phyloP scores from a whole-genome alignment of 169 alveolate genomes.

The Plasmodium coatneyi region DNA sequence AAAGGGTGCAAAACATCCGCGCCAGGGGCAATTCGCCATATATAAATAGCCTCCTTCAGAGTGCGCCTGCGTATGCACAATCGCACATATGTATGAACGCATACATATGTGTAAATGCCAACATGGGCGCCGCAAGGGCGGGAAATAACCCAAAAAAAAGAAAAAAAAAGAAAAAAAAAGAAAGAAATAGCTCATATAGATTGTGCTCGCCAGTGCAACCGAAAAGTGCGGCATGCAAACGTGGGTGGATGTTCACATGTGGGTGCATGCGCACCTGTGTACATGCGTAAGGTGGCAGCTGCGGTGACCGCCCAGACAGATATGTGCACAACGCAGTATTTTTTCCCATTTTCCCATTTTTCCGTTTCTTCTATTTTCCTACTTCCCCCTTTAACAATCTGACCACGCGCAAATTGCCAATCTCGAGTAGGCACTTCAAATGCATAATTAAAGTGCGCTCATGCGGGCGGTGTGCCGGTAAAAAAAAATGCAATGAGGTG shows the following conservation, averaged over 20 bases:
- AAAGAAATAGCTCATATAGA: constrained; percentile 24
- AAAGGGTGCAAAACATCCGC: not conserved
- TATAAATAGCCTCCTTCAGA: not conserved
- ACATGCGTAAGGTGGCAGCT: not conserved
- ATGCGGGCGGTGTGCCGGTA: not conserved
- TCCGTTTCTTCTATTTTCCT: not conserved
- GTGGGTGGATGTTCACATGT: not conserved
- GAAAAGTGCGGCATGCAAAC: not conserved
- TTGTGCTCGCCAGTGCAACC: constrained; percentile 62
- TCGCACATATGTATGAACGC: not conserved
- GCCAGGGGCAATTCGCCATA: not conserved
- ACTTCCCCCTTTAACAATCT: not conserved
- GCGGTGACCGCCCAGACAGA: not conserved
- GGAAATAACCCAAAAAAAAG: not conserved
- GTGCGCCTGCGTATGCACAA: not conserved
- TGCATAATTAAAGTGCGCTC: constrained; percentile 42
- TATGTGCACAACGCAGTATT: not conserved
- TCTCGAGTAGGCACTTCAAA: constrained; percentile 32
- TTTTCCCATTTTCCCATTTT: not conserved
- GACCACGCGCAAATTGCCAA: not conserved
- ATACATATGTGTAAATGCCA: not conserved
- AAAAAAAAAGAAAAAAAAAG: not conserved
- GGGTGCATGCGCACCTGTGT: not conserved
- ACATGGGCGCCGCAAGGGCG: not conserved
- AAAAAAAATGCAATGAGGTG: not conserved